Percentiles rank a stretch among this genome's conserved stretches.
Conservation (phyloP, 352 stramenopile species). For the Phytophthora palmivora region DNA sequence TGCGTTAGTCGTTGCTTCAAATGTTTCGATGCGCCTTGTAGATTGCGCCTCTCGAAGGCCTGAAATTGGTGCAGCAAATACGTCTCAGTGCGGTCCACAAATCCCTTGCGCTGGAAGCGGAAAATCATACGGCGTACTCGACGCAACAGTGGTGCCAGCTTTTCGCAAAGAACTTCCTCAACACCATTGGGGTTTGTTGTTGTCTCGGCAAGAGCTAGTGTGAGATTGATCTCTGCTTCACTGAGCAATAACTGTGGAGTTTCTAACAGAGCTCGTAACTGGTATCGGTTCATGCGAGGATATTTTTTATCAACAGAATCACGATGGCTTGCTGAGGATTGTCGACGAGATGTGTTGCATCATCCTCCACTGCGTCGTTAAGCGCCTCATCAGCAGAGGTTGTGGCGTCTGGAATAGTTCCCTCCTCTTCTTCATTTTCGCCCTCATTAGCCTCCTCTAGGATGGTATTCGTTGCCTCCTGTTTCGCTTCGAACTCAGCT, state of each 20-base stretch:
- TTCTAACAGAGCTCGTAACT: constrained; percentile 60
- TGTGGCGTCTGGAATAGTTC: constrained; percentile 1
- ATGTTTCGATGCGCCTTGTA: constrained; percentile 57
- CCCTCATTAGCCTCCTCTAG: constrained; percentile 29
- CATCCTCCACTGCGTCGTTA: constrained; percentile 10
- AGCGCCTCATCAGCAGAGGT: constrained; percentile 4
- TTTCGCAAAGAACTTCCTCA: constrained; percentile 42
- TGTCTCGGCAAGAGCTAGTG: constrained; percentile 48
- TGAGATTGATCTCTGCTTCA: constrained; percentile 64
- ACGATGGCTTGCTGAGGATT: constrained; percentile 5
- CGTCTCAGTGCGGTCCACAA: constrained; percentile 41
- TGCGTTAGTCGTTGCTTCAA: constrained; percentile 55
- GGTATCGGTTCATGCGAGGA: constrained; percentile 44
- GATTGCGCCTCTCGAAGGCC: constrained; percentile 52
- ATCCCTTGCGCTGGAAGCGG: constrained; percentile 58
- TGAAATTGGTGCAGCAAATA: constrained; percentile 65
- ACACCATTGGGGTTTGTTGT: constrained; percentile 30
- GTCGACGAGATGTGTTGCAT: constrained; percentile 1
- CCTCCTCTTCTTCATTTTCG: constrained; percentile 27
- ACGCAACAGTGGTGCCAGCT: constrained; percentile 48
- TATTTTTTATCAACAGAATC: constrained; percentile 26
- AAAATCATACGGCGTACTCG: constrained; percentile 66
- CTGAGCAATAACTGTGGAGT: constrained; percentile 62
- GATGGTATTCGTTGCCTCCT: constrained; percentile 12
- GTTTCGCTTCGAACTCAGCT: constrained; percentile 17